Evolutionary conservation across 2,329 filamentous ascomycete genomes (phyloP), one percentile per base, ranked within the genome.

Genomic region (Fusarium xylarioides): DNA sequence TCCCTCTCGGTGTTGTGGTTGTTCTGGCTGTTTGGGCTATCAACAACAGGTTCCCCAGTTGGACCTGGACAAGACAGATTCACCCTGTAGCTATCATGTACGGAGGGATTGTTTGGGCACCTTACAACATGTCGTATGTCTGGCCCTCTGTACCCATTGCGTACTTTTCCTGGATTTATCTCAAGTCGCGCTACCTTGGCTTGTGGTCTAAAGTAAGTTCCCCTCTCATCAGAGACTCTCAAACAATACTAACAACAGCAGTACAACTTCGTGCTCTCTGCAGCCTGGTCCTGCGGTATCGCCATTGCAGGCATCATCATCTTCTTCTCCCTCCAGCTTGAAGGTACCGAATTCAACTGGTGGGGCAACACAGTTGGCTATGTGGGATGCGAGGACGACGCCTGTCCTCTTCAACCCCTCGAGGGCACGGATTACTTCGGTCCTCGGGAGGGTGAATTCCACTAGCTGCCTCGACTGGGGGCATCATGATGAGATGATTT

Each of bases 211-310:
- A 87, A 81, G 83, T 85, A 79, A 50, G 81, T 76, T 23, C 2
- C 11, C 2, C 10, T 3, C 4, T 12, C 3, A 21, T 11, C 12
- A 5, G 6, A 19, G 6, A 19, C n/a, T 35, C n/a, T 26, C 5
- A 28, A 26, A 23, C 35, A 21, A 18, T 38, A 43, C 68, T 76
- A 66, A 68, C 58, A 23, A 11, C 3, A 10, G 1, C 34, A 85
- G 83, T 88, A 88, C 79, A 87, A 87, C 74, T 88, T 87, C 74
- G 85, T 88, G 47, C 81, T 87, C 30, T 87, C 86, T 12, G 85
- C 86, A 21, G 83, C 86, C 19, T 85, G 86, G 78, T 86, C 83
- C 26, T 84, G 83, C 30, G 86, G 83, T 35, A 84, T 88, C 44
- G 86, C 86, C 59, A 83, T 89, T 52, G 79, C 86, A 0, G 86